A percentile compares a stretch with the other conserved stretches of the same genome.
These are phyloP conservation scores for Exophiala sp. DNA, from an alignment of 2,329 filamentous ascomycete genomes.

Conservation along the genomic window DNA sequence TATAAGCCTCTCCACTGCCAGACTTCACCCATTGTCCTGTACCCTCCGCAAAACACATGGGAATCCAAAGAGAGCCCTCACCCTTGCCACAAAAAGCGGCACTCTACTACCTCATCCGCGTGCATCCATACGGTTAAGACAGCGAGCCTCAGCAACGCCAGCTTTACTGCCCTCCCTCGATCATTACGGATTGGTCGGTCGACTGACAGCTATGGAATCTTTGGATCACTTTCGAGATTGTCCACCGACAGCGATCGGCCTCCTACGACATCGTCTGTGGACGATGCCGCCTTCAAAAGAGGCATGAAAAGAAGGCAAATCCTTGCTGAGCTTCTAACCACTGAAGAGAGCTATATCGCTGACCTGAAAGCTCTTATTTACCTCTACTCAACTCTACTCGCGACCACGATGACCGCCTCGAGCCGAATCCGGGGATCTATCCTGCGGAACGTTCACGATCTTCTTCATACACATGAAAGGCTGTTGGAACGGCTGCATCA, in stretches of 20 bases:
- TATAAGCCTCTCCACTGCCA: background rate
- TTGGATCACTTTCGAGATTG: slow-evolving; percentile 53
- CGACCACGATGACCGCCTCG: slow-evolving; percentile 62
- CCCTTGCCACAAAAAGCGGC: slow-evolving; percentile 44
- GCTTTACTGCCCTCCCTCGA: slow-evolving; percentile 60
- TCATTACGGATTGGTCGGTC: slow-evolving; percentile 56
- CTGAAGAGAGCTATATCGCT: slow-evolving; percentile 81
- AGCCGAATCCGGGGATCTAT: slow-evolving; percentile 63
- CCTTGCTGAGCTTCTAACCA: slow-evolving; percentile 76
- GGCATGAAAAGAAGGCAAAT: slow-evolving; percentile 70
- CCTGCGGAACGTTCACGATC: slow-evolving; percentile 70
- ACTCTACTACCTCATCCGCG: slow-evolving; percentile 68
- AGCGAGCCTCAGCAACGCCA: slow-evolving; percentile 69
- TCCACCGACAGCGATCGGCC: slow-evolving; percentile 54
- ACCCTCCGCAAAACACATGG: background rate
- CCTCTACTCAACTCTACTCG: slow-evolving; percentile 68
- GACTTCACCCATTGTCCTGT: background rate
- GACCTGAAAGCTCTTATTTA: slow-evolving; percentile 83
- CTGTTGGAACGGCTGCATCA: slow-evolving; percentile 69
- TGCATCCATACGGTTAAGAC: slow-evolving; percentile 78
- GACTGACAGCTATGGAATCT: slow-evolving; percentile 58
- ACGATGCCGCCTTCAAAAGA: slow-evolving; percentile 65
- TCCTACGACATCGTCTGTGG: slow-evolving; percentile 46
- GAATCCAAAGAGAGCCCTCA: background rate
- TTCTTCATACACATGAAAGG: slow-evolving; percentile 76